Base-by-base conservation (phyloP, 2,329 filamentous ascomycete species). In the Rhinocladiella similis region DNA sequence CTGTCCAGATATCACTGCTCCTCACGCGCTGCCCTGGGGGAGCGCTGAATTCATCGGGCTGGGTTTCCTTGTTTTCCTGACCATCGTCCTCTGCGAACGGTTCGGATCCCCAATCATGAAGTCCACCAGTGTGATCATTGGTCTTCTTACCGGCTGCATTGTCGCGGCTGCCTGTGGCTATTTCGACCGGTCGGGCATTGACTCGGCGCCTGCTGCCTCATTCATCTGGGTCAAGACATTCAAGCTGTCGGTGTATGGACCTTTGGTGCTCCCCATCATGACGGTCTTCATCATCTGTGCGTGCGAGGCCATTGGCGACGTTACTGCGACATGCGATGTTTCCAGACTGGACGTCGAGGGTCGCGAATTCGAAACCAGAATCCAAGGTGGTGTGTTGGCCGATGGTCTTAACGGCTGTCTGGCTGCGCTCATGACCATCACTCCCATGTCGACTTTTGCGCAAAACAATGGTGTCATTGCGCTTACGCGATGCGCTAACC, bases 181-280 rank as follows among this genome's bases (percentile, higher is more conserved):
- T 71, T 88, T 87, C 67, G 83, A 84, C 50, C 70, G 73, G 12
- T 74, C 75, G 5, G 77, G 78, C 38, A 87, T 89, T 63, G 77
- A 83, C 57, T 73, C 77, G 5, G 84, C 86, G 0, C 85, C 85
- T 0, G 81, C 79, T 1, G 83, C 74, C 3, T 85, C 82, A n/a
- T 89, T 89, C 71, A 82, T 88, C 67, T 89, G 86, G 86, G 83
- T 87, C 18, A 77, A 85, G 59, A 88, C 84, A 0, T 89, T 88
- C 76, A 81, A 81, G n/a, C 72, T 89, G 5, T 77, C 75, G 6
- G 75, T 88, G 7, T 88, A 89, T 62, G 82, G 82, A 0, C 85
- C 86, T 0, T 76, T 88, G n/a, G 83, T 88, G 2, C 70, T 89
- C 2, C 86, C 86, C 0, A 68, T 87, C 35, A 68, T 87, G 25